These are phyloP conservation scores for Euphorbia corollata DNA, from an alignment of 441 rosid genomes.

Conservation along the genomic window DNA sequence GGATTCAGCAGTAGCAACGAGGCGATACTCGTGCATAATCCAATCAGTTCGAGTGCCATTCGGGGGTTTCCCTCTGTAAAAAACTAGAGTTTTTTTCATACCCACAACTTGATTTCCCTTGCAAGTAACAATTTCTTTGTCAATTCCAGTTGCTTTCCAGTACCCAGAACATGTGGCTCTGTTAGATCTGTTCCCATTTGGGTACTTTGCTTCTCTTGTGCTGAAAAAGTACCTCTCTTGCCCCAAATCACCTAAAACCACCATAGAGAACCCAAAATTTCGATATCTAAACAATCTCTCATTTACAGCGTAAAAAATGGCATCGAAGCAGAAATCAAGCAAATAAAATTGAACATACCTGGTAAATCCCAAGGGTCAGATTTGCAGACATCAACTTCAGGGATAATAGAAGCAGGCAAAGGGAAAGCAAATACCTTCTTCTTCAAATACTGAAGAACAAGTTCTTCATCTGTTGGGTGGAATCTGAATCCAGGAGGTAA, in stretches of 20 bases:
- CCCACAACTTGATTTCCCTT: constrained; percentile 64
- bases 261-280: constrained; percentile 3
- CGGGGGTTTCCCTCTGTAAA: constrained; percentile 88
- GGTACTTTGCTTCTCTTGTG: constrained; percentile 82
- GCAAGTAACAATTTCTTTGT: constrained; percentile 56
- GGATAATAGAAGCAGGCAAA: constrained; percentile 87
- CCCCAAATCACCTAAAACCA: constrained; percentile 46
- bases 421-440: constrained; percentile 66
- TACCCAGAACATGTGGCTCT: constrained; percentile 86
- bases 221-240: constrained; percentile 96
- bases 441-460: constrained; percentile 76
- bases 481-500: constrained; percentile 93
- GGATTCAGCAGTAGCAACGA: constrained; percentile 28
- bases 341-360: constrained; percentile 36
- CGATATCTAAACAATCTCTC: not conserved
- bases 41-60: constrained; percentile 82
- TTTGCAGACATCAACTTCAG: constrained; percentile 85
- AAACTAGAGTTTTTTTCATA: constrained; percentile 93
- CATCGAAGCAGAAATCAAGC: no score
- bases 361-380: constrained; percentile 98
- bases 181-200: constrained; percentile 88
- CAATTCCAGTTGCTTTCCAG: constrained; percentile 96
- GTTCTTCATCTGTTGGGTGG: constrained; percentile 94
- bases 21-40: constrained; percentile 98
- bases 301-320: no score